These are phyloP conservation scores for Fusarium cicatricum DNA, from an alignment of 2,329 filamentous ascomycete species.

Conservation along the genomic window DNA sequence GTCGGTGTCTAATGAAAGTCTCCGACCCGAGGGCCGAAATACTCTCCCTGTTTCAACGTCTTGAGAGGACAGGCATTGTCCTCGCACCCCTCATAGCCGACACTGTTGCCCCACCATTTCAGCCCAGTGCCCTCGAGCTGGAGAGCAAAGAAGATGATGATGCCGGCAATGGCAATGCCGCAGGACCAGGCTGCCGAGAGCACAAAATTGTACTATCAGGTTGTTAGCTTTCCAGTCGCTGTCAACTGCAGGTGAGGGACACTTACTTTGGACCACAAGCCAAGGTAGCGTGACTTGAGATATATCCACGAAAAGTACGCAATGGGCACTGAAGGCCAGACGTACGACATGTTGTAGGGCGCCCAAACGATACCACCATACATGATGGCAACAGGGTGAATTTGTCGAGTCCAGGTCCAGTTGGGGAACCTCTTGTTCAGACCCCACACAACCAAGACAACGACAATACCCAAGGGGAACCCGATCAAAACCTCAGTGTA, in stretches of 20 bases:
- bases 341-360: conserved; percentile 61
- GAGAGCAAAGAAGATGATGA: conserved; percentile 63
- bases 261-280: conserved; percentile 60
- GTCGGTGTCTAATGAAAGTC: conserved; percentile 42
- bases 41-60: conserved; percentile 46
- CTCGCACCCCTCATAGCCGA: conserved; percentile 53
- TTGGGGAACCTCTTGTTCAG: conserved; percentile 52
- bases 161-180: conserved; percentile 59
- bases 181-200: conserved; percentile 60
- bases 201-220: conserved; percentile 59
- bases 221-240: conserved; percentile 3
- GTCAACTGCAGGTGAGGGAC: accelerated
- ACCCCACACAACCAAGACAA: conserved; percentile 54
- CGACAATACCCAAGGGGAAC: conserved; percentile 58
- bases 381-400: conserved; percentile 59
- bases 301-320: conserved; percentile 62
- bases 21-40: conserved; percentile 52
- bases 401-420: conserved; percentile 52
- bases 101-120: conserved; percentile 60
- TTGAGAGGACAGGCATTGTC: conserved; percentile 50
- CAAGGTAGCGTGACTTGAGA: conserved; percentile 57
- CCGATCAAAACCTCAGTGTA: conserved; percentile 59
- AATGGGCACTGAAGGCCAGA: conserved; percentile 61
- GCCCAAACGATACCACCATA: conserved; percentile 57
- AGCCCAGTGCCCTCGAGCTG: conserved; percentile 54